phyloP scores from a whole-genome alignment of 257 asterid genomes.

The Solanum dulcamara region DNA sequence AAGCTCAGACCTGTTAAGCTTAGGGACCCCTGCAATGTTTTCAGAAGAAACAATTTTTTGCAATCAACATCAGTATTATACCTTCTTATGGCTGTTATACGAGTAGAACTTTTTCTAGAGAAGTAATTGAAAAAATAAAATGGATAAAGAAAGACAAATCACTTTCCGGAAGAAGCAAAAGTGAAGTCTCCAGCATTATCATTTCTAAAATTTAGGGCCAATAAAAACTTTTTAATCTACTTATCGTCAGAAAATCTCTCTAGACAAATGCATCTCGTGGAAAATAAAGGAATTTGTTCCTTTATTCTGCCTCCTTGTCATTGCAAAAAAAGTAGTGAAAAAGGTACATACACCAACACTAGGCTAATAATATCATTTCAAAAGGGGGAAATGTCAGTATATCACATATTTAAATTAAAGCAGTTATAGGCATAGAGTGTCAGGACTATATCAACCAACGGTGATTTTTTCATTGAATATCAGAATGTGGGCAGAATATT shows the following conservation, averaged over 20 bases:
- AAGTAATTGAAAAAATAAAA: background rate
- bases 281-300: background rate
- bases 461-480: background rate
- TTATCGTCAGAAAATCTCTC: background rate
- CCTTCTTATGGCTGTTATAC: background rate
- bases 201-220: background rate
- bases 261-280: background rate
- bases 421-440: background rate
- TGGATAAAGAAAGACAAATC: background rate
- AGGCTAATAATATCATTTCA: background rate
- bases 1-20: slow-evolving; percentile 69
- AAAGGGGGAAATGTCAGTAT: background rate
- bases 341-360: background rate
- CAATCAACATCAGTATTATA: background rate
- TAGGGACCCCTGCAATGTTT: slow-evolving; percentile 63
- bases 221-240: background rate
- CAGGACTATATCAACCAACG: background rate
- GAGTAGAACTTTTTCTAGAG: background rate
- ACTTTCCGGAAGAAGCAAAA: background rate
- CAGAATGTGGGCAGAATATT: background rate
- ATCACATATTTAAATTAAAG: background rate
- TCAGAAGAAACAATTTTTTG: background rate
- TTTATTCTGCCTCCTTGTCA: background rate
- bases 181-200: background rate
- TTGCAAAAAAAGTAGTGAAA: background rate